Conservation (phyloP, 2,329 filamentous ascomycete genomes). For the Penicillium sp. region DNA sequence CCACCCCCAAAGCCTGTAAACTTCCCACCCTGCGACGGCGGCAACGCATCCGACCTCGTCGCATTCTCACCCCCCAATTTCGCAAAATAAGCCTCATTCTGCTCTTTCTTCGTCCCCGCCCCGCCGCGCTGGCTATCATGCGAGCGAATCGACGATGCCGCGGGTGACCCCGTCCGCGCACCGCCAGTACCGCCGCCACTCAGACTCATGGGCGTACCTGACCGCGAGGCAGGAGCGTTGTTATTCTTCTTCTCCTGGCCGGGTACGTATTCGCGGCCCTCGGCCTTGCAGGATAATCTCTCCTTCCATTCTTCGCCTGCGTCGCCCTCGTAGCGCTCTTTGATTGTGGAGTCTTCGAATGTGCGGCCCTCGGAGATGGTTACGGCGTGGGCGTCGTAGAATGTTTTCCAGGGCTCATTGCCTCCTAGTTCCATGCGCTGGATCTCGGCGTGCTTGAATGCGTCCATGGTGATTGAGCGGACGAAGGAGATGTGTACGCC, state of each 20-base stretch:
- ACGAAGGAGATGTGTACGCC: conserved; percentile 99
- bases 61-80: conserved; percentile 84
- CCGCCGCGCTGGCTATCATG: conserved; percentile 33
- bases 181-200: conserved; percentile 15
- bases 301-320: conserved; percentile 97
- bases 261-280: conserved; percentile 83
- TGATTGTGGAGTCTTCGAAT: conserved; percentile 88
- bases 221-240: conserved; percentile 39
- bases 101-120: conserved; percentile 61
- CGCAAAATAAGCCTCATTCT: conserved; percentile 90
- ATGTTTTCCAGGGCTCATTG: conserved; percentile 83
- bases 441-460: conserved; percentile 92
- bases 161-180: conserved; percentile 32
- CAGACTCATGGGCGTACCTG: conserved; percentile 37
- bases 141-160: conserved; percentile 31
- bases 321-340: conserved; percentile 87
- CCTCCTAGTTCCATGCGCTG: conserved; percentile 92
- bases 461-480: conserved; percentile 97
- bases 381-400: conserved; percentile 77
- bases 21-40: conserved; percentile 90
- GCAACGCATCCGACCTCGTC: conserved; percentile 71
- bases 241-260: conserved; percentile 62
- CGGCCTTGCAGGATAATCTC: conserved; percentile 82
- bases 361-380: conserved; percentile 70
- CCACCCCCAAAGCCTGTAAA: conserved; percentile 89